Evolutionary conservation across 2,329 filamentous ascomycete genomes (phyloP).

Genomic region (Hypoxylon sp.): DNA sequence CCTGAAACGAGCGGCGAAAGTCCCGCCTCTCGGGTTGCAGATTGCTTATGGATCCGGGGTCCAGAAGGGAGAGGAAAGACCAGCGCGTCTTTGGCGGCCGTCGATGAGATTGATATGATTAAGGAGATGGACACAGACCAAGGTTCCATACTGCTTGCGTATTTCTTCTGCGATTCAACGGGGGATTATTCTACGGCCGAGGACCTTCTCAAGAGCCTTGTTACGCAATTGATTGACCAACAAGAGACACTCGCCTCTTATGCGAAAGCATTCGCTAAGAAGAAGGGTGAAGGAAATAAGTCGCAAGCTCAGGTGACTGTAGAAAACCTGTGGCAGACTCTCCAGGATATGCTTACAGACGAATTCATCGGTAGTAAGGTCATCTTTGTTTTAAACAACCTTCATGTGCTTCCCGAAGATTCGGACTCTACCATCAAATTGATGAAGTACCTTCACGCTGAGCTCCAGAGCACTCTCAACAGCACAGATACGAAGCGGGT

Average conservation of each 20-base stretch:
- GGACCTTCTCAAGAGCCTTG: constrained; percentile 59
- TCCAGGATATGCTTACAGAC: constrained; percentile 61
- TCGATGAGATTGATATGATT: constrained; percentile 56
- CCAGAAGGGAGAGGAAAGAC: constrained; percentile 62
- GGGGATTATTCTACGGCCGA: constrained; percentile 59
- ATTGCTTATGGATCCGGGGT: constrained; percentile 60
- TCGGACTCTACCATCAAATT: constrained; percentile 56
- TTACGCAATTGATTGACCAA: constrained; percentile 58
- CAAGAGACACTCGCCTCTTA: constrained; percentile 56
- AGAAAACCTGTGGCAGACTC: constrained; percentile 59
- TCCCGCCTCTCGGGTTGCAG: constrained; percentile 41
- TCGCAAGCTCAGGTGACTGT: constrained; percentile 55
- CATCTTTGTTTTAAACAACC: constrained; percentile 60
- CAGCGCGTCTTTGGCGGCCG: constrained; percentile 58
- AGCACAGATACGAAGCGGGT: constrained; percentile 48
- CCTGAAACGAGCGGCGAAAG: constrained; percentile 10
- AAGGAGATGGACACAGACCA: constrained; percentile 46
- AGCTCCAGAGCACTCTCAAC: constrained; percentile 50
- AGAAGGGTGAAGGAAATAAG: constrained; percentile 52
- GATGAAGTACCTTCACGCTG: constrained; percentile 54
- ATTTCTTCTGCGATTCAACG: constrained; percentile 60
- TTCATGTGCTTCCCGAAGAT: constrained; percentile 58
- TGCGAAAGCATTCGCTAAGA: constrained; percentile 56
- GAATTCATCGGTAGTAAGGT: constrained; percentile 57
- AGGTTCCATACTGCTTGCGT: constrained; percentile 56